Evolutionary conservation across 257 asterid species (phyloP).

Genomic region (Nicotiana attenuata): DNA sequence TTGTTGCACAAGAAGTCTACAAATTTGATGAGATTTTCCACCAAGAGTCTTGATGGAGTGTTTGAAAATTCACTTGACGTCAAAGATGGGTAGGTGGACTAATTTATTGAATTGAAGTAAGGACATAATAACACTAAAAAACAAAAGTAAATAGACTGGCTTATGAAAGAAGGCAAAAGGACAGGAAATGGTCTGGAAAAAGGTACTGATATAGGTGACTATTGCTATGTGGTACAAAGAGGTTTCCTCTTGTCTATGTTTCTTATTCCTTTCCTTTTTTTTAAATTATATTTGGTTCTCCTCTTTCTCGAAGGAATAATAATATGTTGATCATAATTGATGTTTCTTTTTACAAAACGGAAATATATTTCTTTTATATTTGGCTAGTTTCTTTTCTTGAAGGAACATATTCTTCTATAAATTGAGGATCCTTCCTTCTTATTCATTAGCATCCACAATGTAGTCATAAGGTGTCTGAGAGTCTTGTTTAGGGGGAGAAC

Average conservation of each 20-base stretch:
- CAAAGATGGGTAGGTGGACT: background rate
- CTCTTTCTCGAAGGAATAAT: no score
- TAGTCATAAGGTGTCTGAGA: no score
- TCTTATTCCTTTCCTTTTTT: no score
- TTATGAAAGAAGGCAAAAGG: background rate
- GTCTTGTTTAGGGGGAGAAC: no score
- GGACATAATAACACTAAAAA: background rate
- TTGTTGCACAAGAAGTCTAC: background rate
- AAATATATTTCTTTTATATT: no score
- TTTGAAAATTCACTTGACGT: background rate
- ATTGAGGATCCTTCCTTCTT: no score
- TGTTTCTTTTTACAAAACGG: no score
- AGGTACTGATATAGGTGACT: background rate
- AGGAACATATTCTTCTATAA: no score
- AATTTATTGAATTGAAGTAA: background rate
- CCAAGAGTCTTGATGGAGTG: background rate
- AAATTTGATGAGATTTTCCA: background rate
- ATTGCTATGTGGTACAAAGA: background rate
- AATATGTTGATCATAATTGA: no score
- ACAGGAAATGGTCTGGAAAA: background rate
- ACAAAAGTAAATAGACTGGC: background rate
- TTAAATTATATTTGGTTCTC: no score
- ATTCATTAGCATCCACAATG: no score
- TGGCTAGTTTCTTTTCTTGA: no score
- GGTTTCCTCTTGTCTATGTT: background rate